Evolutionary conservation across 2,329 filamentous ascomycete species (phyloP).

Genomic region (Raffaelea arxii): DNA sequence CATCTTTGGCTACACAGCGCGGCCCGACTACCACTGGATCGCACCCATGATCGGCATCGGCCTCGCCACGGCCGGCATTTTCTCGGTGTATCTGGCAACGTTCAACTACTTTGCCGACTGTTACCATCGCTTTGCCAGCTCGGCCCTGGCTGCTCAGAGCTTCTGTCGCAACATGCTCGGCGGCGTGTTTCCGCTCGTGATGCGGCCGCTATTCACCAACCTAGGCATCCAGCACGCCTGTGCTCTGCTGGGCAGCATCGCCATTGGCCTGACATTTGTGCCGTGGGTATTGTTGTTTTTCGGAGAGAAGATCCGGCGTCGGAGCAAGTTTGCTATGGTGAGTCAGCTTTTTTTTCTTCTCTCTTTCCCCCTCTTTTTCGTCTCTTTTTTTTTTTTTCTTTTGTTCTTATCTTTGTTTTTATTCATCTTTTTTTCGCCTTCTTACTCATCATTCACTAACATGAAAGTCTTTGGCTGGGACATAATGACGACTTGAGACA

Average conservation of each 20-base stretch:
- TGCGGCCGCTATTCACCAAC: constrained; percentile 59
- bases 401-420: too few relatives aligned
- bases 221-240: constrained; percentile 64
- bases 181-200: constrained; percentile 72
- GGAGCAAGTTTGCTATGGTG: constrained; percentile 66
- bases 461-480: too few relatives aligned
- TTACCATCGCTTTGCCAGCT: constrained; percentile 77
- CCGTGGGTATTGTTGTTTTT: constrained; percentile 79
- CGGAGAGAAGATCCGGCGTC: constrained; percentile 63
- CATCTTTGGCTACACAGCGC: constrained; percentile 67
- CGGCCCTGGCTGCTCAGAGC: constrained; percentile 75
- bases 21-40: constrained; percentile 57
- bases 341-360: constrained; percentile 18
- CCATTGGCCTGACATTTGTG: constrained; percentile 59
- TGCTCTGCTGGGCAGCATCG: constrained; percentile 67
- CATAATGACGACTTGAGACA: too few relatives aligned
- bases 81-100: constrained; percentile 74
- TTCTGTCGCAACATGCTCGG: constrained; percentile 80
- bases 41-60: constrained; percentile 60
- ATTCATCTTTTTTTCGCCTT: too few relatives aligned
- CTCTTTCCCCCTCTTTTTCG: too few relatives aligned
- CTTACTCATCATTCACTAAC: too few relatives aligned
- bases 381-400: too few relatives aligned
- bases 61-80: constrained; percentile 76
- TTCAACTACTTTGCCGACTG: constrained; percentile 92